Base-by-base conservation (phyloP, 2,329 filamentous ascomycete species). In the Aspergillus japonicus region DNA sequence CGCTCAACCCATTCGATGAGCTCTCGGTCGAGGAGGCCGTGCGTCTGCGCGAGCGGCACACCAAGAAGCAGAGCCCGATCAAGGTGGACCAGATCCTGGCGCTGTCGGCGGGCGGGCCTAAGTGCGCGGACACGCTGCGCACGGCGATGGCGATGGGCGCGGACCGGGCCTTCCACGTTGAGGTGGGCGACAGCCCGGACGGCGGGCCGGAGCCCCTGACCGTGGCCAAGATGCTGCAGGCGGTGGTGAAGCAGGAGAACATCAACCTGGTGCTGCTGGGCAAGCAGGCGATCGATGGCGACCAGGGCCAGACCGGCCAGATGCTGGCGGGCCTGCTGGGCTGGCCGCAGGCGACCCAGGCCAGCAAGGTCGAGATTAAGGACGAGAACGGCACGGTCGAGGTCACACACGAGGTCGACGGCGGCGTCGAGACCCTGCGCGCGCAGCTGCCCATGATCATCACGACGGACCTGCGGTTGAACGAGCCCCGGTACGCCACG, bases 141-240 rank as follows among this genome's bases (percentile, higher is more conserved):
- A 99, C 94, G 16, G 95, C 95, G 59, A 95, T 99, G 92, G 95
- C 95, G 69, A 97, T 99, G 92, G 95, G 95, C 66, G 95, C 94
- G 16, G 95, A 99, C 84, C 89, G 93, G 23, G 89, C 82, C 47
- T 89, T 99, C 74, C 92, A 95, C 81, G 89, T 98, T 47, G 91
- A 97, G 72, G 81, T 88, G 33, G 85, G 87, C 66, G 90, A 92
- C 47, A 86, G 86, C 59, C 87, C 89, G 23, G 88, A 90, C 29
- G 73, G 72, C 50, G 73, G 75, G 5, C 83, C 96, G 50, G 95
- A 98, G 81, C 95, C 95, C 23, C 82, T 99, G 58, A 85, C 85
- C n/a, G 90, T 99, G 14, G 95, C 95, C 49, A 99, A 99, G 82
- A 79, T 98, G 73, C 84, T 99, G 61, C 83, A 86, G 71, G 86